Conservation (phyloP, 2,329 filamentous ascomycete genomes). For the Colletotrichum trifolii region DNA sequence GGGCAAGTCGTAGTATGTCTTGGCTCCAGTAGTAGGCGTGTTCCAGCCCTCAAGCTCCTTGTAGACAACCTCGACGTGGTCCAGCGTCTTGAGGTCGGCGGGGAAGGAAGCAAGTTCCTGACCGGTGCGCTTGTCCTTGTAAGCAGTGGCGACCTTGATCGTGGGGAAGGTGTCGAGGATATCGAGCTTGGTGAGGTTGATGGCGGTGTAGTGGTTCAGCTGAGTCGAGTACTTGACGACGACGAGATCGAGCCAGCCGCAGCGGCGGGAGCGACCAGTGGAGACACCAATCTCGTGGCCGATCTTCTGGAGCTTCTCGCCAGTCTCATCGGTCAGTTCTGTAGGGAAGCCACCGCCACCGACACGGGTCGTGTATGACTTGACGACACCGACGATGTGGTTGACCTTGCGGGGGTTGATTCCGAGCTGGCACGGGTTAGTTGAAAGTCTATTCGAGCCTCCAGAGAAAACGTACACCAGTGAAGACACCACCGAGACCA, state of each 20-base stretch:
- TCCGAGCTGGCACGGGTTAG: slow-evolving; percentile 50
- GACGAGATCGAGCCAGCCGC: slow-evolving; percentile 66
- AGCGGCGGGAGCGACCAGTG: slow-evolving; percentile 70
- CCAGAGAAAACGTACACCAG: slow-evolving; percentile 12
- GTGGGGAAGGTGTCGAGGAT: slow-evolving; percentile 79
- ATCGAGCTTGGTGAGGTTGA: slow-evolving; percentile 73
- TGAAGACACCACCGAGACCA: slow-evolving; percentile 37
- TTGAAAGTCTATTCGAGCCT: too few species aligned
- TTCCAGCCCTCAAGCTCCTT: slow-evolving; percentile 78
- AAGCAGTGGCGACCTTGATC: slow-evolving; percentile 80
- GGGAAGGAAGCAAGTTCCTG: slow-evolving; percentile 71
- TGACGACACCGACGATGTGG: slow-evolving; percentile 73
- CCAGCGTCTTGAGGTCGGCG: slow-evolving; percentile 68
- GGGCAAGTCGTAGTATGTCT: slow-evolving; percentile 72
- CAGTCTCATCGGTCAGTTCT: slow-evolving; percentile 61
- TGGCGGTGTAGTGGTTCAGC: slow-evolving; percentile 74
- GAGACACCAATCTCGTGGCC: slow-evolving; percentile 53
- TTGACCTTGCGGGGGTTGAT: slow-evolving; percentile 70
- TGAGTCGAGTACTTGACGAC: slow-evolving; percentile 71
- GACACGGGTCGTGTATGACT: slow-evolving; percentile 75
- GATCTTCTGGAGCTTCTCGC: slow-evolving; percentile 59
- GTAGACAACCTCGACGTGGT: slow-evolving; percentile 72
- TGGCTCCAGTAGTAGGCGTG: slow-evolving; percentile 68
- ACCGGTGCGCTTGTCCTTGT: slow-evolving; percentile 59
- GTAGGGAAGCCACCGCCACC: slow-evolving; percentile 74